Conservation (phyloP, 192 early-diverging fungal genomes). For the Oehlia diaphana region DNA sequence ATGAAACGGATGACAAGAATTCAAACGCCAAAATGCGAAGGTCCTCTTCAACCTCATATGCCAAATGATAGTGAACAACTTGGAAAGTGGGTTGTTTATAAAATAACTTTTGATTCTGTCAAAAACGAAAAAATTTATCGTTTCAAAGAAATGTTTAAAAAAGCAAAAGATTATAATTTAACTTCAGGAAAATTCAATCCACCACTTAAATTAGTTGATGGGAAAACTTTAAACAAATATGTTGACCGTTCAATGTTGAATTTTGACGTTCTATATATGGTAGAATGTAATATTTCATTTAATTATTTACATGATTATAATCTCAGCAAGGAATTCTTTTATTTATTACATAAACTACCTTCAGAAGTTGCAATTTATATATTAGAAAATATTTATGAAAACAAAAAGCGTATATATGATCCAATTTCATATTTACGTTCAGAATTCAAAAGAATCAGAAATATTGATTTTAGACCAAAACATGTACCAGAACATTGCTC, state of each 20-base stretch:
- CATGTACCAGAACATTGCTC: conserved; percentile 49
- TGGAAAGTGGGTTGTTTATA: no score
- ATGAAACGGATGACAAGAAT: no score
- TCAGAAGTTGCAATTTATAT: conserved; percentile 33
- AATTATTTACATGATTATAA: conserved; percentile 48
- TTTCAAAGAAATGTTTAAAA: no score
- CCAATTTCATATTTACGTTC: conserved; percentile 31
- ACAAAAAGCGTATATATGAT: conserved; percentile 42
- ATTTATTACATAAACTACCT: conserved; percentile 14
- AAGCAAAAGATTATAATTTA: conserved; percentile 33
- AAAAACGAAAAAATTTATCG: no score
- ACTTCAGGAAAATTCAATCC: neutral
- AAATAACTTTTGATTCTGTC: no score
- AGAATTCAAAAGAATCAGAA: conserved; percentile 21
- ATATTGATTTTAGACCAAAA: conserved; percentile 13
- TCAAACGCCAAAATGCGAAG: no score
- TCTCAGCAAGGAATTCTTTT: conserved; percentile 37
- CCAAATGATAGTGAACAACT: no score
- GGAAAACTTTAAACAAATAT: neutral
- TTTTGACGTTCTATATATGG: conserved; percentile 48
- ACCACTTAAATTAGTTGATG: neutral
- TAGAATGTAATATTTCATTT: conserved; percentile 44
- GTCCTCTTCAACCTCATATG: no score
- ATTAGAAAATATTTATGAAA: conserved; percentile 33
- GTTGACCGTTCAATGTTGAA: conserved; percentile 12